Evolutionary conservation across 2,329 filamentous ascomycete genomes (phyloP).

Genomic region (Colletotrichum gigasporum): DNA sequence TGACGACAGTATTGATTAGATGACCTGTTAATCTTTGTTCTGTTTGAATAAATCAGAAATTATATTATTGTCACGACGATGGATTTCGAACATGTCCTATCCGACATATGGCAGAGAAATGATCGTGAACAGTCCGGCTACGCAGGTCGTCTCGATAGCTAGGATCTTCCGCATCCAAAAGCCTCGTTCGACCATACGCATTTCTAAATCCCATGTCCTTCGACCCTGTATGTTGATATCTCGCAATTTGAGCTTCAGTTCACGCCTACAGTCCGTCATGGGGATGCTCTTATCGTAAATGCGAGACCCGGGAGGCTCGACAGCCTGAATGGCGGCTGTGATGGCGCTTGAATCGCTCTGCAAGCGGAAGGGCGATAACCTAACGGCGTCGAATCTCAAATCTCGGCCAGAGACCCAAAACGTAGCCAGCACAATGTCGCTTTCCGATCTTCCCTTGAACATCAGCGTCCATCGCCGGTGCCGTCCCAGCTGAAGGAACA

Average conservation of each 20-base stretch:
- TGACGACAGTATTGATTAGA: slow-evolving; percentile 49
- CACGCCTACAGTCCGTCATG: neutral
- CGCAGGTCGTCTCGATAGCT: neutral
- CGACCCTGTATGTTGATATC: neutral
- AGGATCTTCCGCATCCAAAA: neutral
- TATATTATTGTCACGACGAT: neutral
- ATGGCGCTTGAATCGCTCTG: neutral
- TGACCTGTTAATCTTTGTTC: neutral
- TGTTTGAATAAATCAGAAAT: neutral
- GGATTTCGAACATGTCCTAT: neutral
- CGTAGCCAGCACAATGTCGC: slow-evolving; percentile 1
- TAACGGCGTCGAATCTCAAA: neutral
- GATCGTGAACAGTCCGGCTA: neutral
- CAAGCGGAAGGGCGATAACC: neutral
- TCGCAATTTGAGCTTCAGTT: neutral
- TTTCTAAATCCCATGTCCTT: slow-evolving; percentile 2
- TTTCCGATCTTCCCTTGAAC: slow-evolving; percentile 6
- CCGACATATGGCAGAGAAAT: neutral
- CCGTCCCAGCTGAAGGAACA: neutral
- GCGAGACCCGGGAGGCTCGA: neutral
- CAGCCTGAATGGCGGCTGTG: neutral
- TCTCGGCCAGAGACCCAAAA: neutral
- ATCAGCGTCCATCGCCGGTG: slow-evolving; percentile 1
- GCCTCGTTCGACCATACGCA: neutral
- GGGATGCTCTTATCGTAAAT: neutral